Evolutionary conservation across 2,329 filamentous ascomycete genomes (phyloP).

Genomic region (Aciculosporium take): DNA sequence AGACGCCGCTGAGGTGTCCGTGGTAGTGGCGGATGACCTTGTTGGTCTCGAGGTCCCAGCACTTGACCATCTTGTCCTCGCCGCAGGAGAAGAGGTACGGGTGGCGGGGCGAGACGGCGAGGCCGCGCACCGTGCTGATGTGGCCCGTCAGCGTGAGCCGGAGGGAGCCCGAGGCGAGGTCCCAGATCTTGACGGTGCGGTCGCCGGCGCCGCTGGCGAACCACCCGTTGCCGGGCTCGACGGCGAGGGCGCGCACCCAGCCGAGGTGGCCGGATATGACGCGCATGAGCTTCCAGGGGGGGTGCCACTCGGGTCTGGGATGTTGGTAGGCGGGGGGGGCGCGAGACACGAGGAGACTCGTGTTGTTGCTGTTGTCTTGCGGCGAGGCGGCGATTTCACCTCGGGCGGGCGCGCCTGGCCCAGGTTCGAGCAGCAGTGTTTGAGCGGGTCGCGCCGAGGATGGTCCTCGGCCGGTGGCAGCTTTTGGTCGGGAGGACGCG

Average conservation of each 20-base stretch:
- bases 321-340: constrained; percentile 21
- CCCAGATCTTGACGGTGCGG: constrained; percentile 97
- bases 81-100: constrained; percentile 96
- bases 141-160: constrained; percentile 82
- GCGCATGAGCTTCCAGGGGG: constrained; percentile 95
- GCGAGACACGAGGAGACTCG: constrained; percentile 20
- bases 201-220: constrained; percentile 93
- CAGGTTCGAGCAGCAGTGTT: constrained; percentile 28
- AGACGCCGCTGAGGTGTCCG: constrained; percentile 90
- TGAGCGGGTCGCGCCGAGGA: constrained; percentile 21
- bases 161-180: constrained; percentile 75
- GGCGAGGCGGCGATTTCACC: background rate
- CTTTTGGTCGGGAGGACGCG: constrained; percentile 11
- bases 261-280: constrained; percentile 94
- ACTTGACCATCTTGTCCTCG: constrained; percentile 99
- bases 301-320: constrained; percentile 83
- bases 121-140: constrained; percentile 81
- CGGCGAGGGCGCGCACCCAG: constrained; percentile 79
- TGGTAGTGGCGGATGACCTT: constrained; percentile 98
- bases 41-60: constrained; percentile 99
- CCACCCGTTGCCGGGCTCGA: constrained; percentile 95
- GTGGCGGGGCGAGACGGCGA: constrained; percentile 84
- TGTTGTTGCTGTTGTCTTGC: constrained; percentile 11
- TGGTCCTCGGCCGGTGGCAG: constrained; percentile 35
- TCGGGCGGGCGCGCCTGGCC: background rate